Percentiles rank a stretch among this genome's conserved stretches.
Evolutionary conservation across 1,284 basidiomycete species (phyloP).

Genomic region (Heterobasidion parviporum): DNA sequence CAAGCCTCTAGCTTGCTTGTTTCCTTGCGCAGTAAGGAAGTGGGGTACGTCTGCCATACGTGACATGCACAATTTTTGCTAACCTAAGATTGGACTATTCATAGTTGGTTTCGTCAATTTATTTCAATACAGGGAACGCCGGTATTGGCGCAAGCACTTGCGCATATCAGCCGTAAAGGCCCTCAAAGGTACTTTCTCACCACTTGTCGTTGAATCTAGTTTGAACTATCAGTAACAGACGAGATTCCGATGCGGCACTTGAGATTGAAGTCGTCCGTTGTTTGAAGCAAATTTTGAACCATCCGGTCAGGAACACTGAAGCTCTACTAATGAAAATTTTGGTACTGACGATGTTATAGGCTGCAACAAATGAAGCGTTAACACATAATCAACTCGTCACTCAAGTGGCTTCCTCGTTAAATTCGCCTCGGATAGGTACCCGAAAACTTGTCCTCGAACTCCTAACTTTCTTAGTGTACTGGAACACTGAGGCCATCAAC

Average conservation of each 20-base stretch:
- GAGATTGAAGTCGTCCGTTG: slow-evolving; percentile 92
- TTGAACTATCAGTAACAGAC: slow-evolving; percentile 27
- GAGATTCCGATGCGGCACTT: slow-evolving; percentile 59
- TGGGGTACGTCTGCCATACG: not conserved
- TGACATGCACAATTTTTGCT: not conserved
- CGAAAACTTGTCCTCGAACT: slow-evolving; percentile 81
- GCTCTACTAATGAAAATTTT: not conserved
- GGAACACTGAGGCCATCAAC: slow-evolving; percentile 41
- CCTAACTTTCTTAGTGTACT: slow-evolving; percentile 58
- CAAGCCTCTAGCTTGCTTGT: slow-evolving; percentile 75
- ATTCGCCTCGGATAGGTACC: slow-evolving; percentile 76
- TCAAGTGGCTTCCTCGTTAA: slow-evolving; percentile 80
- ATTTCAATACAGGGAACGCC: slow-evolving; percentile 75
- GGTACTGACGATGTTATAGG: slow-evolving; percentile 28
- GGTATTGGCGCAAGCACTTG: slow-evolving; percentile 77
- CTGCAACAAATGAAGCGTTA: slow-evolving; percentile 73
- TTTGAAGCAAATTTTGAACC: slow-evolving; percentile 52
- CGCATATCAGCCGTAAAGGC: slow-evolving; percentile 66
- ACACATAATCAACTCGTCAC: slow-evolving; percentile 74
- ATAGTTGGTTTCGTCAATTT: slow-evolving; percentile 80
- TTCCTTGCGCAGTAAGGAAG: slow-evolving; percentile 47
- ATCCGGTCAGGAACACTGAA: not conserved
- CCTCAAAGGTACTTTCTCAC: slow-evolving; percentile 39
- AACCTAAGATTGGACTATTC: not conserved
- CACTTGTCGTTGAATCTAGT: no score